phyloP scores from a whole-genome alignment of 73 alveolate genomes.

The Symbiodinium natans region DNA sequence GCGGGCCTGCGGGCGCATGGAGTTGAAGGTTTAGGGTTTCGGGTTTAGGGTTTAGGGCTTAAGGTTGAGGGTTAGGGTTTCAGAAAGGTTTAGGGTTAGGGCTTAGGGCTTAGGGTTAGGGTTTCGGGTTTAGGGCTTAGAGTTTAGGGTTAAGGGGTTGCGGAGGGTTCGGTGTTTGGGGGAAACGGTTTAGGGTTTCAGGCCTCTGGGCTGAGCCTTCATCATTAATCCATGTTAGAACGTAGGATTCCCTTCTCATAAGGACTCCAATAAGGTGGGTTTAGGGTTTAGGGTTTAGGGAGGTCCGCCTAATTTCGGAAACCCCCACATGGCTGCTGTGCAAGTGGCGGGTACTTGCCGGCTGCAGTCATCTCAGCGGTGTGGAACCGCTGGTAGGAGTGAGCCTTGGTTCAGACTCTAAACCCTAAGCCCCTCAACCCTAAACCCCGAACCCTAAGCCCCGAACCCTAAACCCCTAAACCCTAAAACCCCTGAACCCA shows the following conservation, averaged over 20 bases:
- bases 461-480: background rate
- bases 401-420: background rate
- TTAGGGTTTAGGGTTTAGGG: background rate
- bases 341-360: conserved; percentile 1
- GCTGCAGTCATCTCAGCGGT: conserved; percentile 93
- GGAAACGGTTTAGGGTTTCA: background rate
- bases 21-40: background rate
- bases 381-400: conserved; percentile 89
- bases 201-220: background rate
- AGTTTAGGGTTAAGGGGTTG: no score
- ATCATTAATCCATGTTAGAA: no score
- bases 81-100: background rate
- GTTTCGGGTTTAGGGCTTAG: no score
- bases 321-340: no score
- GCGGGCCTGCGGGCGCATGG: background rate
- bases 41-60: background rate
- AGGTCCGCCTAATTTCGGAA: no score
- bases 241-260: no score
- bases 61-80: background rate
- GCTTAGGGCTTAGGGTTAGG: no score
- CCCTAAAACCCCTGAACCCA: no score
- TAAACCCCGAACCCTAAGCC: background rate
- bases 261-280: background rate
- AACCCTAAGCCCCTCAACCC: background rate
- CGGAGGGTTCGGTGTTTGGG: background rate